Evolutionary conservation across 2,329 filamentous ascomycete species (phyloP).

Genomic region (Nectriaceae sp.): DNA sequence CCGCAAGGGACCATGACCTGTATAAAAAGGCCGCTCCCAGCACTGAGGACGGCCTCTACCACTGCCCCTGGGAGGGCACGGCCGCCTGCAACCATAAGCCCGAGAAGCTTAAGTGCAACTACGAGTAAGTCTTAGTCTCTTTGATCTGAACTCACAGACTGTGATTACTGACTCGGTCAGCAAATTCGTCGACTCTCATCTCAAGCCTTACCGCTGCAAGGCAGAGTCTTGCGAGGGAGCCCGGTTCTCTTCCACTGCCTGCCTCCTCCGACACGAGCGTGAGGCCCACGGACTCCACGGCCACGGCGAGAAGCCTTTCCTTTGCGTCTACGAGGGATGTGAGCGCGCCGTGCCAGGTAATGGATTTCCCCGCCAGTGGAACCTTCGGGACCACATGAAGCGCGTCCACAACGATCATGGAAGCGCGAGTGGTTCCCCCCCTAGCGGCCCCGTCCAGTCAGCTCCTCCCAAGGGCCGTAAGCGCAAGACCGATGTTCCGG

Average conservation of each 20-base stretch:
- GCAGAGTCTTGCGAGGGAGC: slow-evolving; percentile 78
- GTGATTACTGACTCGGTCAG: slow-evolving; percentile 48
- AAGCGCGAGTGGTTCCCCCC: slow-evolving; percentile 43
- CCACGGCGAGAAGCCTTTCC: slow-evolving; percentile 88
- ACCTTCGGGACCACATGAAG: slow-evolving; percentile 95
- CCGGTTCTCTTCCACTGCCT: slow-evolving; percentile 93
- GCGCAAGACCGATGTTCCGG: slow-evolving; percentile 56
- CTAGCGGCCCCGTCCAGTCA: slow-evolving; percentile 29
- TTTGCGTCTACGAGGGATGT: slow-evolving; percentile 85
- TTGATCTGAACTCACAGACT: neutral
- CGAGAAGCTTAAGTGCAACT: slow-evolving; percentile 98
- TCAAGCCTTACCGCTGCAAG: slow-evolving; percentile 97
- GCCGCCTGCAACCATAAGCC: slow-evolving; percentile 80
- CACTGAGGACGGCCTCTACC: slow-evolving; percentile 77
- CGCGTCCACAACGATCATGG: slow-evolving; percentile 76
- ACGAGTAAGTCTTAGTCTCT: slow-evolving; percentile 70
- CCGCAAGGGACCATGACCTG: slow-evolving; percentile 65
- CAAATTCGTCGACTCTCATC: slow-evolving; percentile 95
- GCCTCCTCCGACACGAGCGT: slow-evolving; percentile 89
- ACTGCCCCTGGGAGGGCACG: slow-evolving; percentile 83
- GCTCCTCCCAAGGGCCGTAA: slow-evolving; percentile 54
- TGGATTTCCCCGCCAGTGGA: slow-evolving; percentile 94
- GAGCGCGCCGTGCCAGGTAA: slow-evolving; percentile 80
- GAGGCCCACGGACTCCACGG: slow-evolving; percentile 96
- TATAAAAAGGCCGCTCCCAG: slow-evolving; percentile 68